Evolutionary conservation across 805 yeast genomes (phyloP).

Genomic region (Kregervanrija fluxuum): DNA sequence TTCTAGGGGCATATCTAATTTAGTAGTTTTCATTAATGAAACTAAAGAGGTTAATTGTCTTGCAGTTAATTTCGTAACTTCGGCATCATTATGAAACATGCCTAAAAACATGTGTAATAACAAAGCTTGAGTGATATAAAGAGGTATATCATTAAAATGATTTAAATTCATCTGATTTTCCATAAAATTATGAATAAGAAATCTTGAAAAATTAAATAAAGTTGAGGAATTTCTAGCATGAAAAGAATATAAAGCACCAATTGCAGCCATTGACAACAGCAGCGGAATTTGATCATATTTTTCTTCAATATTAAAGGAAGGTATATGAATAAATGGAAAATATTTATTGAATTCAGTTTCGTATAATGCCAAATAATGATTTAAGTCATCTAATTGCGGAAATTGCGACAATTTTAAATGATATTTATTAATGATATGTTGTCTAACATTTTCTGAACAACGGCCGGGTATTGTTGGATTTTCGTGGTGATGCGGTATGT

Average conservation of each 20-base stretch:
- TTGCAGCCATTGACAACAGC: slow-evolving; percentile 71
- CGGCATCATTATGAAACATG: slow-evolving; percentile 48
- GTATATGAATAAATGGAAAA: slow-evolving; percentile 78
- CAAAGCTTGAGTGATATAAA: slow-evolving; percentile 50
- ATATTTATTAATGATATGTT: slow-evolving; percentile 45
- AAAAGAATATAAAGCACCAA: slow-evolving; percentile 83
- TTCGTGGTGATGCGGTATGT: slow-evolving; percentile 28
- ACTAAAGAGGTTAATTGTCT: slow-evolving; percentile 48
- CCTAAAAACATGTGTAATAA: slow-evolving; percentile 49
- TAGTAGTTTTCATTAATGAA: slow-evolving; percentile 46
- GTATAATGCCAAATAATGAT: slow-evolving; percentile 67
- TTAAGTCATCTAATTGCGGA: slow-evolving; percentile 71
- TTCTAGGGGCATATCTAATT: slow-evolving; percentile 44
- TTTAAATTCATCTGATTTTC: slow-evolving; percentile 41
- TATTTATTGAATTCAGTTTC: slow-evolving; percentile 73
- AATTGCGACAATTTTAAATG: slow-evolving; percentile 52
- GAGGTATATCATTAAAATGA: slow-evolving; percentile 46
- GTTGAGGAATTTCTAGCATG: slow-evolving; percentile 71
- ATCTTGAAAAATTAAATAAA: slow-evolving; percentile 60
- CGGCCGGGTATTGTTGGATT: slow-evolving; percentile 26
- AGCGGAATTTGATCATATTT: slow-evolving; percentile 55
- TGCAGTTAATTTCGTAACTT: slow-evolving; percentile 41
- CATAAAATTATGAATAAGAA: slow-evolving; percentile 57
- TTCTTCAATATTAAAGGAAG: slow-evolving; percentile 42
- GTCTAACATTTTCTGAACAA: slow-evolving; percentile 46